A percentile compares a stretch with the other conserved stretches of the same genome.
Conservation (phyloP, 75 land plant genomes). For the Picea sitchensis region DNA sequence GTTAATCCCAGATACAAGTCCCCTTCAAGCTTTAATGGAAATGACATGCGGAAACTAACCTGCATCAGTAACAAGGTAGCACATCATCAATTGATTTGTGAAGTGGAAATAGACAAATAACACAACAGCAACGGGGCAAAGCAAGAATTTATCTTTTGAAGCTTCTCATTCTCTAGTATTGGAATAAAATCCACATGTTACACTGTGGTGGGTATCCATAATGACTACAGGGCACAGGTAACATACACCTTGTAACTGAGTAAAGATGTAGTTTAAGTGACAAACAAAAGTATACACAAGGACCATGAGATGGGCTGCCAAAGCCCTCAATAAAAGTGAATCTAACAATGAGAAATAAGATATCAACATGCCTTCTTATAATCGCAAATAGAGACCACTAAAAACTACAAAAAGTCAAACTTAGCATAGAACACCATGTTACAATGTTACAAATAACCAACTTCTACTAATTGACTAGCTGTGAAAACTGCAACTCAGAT, state of each 20-base stretch:
- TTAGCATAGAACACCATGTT: neutral
- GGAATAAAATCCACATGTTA: neutral
- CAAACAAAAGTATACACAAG: too few relatives aligned
- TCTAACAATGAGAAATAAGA: neutral
- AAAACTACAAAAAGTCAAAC: neutral
- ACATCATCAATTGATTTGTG: neutral
- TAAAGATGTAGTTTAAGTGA: neutral
- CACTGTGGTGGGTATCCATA: neutral
- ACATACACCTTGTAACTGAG: neutral
- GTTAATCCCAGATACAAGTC: constrained; percentile 5
- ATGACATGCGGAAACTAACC: neutral
- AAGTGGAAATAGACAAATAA: neutral
- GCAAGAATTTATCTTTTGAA: neutral
- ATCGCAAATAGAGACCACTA: neutral
- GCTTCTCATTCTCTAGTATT: neutral
- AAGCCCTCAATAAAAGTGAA: too few relatives aligned
- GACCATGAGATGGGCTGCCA: too few relatives aligned
- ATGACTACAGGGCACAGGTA: neutral
- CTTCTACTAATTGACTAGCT: too few relatives aligned
- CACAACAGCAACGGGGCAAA: neutral
- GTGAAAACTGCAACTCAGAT: neutral
- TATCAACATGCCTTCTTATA: neutral
- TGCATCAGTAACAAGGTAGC: neutral
- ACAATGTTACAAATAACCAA: neutral
- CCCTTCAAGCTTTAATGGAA: constrained; percentile 2